Percentiles rank a stretch among this genome's conserved stretches.
phyloP scores from a whole-genome alignment of 202 grass and related monocot genomes.

The Schoenoplectus tabernaemontani region DNA sequence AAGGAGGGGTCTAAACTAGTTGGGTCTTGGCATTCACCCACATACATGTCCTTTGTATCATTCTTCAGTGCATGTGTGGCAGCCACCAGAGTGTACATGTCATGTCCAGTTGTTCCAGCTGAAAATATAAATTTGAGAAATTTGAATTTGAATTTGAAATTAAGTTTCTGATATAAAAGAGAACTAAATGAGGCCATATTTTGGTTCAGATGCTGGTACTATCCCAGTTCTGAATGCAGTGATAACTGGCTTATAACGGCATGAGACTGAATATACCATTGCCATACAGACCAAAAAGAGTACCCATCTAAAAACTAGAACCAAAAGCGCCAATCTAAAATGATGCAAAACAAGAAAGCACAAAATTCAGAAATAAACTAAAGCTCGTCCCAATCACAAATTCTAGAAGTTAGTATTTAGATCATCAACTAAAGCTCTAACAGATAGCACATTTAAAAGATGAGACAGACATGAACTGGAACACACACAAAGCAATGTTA shows the following conservation, averaged over 20 bases:
- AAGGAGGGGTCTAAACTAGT: constrained; percentile 54
- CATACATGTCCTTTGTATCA: constrained; percentile 54
- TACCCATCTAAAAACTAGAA: not conserved
- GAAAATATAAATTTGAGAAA: constrained; percentile 2
- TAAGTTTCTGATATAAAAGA: not conserved
- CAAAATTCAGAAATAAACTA: not conserved
- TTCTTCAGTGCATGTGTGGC: constrained; percentile 75
- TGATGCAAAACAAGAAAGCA: not conserved
- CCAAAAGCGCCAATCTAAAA: not conserved
- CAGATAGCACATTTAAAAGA: not conserved
- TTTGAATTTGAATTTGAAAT: not conserved
- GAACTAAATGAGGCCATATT: not conserved
- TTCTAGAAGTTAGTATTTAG: not conserved
- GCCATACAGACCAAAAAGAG: not conserved
- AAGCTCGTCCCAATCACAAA: not conserved
- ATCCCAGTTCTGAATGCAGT: not conserved
- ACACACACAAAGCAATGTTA: not conserved
- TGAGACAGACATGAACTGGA: not conserved
- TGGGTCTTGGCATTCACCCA: constrained; percentile 93
- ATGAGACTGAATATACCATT: not conserved
- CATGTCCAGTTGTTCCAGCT: constrained; percentile 87
- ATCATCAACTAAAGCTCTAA: not conserved
- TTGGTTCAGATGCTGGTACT: constrained; percentile 11
- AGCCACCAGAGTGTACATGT: constrained; percentile 72
- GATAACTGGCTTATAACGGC: not conserved